A percentile compares a stretch with the other conserved stretches of the same genome.
phyloP scores from a whole-genome alignment of 1,284 basidiomycete genomes.

The Puccinia hordei region DNA sequence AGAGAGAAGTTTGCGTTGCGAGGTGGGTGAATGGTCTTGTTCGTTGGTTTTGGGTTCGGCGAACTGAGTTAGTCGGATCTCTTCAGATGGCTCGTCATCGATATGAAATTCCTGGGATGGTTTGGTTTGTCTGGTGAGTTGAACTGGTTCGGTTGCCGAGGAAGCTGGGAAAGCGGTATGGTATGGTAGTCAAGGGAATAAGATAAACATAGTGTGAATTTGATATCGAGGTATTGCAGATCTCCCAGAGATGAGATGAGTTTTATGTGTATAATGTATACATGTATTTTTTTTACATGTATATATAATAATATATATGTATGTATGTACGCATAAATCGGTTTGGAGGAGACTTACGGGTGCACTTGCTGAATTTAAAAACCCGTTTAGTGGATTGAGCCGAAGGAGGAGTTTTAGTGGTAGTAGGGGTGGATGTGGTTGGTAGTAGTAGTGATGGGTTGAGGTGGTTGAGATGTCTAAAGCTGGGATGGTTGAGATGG shows the following conservation, averaged over 20 bases:
- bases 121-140: not conserved
- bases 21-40: not conserved
- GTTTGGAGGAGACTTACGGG: not conserved
- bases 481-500: not conserved
- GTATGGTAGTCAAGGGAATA: too few species aligned
- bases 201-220: too few species aligned
- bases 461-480: not conserved
- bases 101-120: not conserved
- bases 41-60: not conserved
- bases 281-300: too few species aligned
- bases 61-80: not conserved
- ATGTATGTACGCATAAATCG: too few species aligned
- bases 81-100: not conserved
- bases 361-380: constrained; percentile 7
- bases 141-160: not conserved
- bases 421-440: not conserved
- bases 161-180: not conserved
- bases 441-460: not conserved
- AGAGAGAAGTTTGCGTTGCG: not conserved
- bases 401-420: not conserved
- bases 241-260: too few species aligned
- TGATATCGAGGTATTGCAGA: too few species aligned
- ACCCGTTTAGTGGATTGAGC: not conserved
- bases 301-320: too few species aligned
- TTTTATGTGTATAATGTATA: too few species aligned